Conservation (phyloP, 2,329 filamentous ascomycete genomes). For the Xylariomycetidae sp. region DNA sequence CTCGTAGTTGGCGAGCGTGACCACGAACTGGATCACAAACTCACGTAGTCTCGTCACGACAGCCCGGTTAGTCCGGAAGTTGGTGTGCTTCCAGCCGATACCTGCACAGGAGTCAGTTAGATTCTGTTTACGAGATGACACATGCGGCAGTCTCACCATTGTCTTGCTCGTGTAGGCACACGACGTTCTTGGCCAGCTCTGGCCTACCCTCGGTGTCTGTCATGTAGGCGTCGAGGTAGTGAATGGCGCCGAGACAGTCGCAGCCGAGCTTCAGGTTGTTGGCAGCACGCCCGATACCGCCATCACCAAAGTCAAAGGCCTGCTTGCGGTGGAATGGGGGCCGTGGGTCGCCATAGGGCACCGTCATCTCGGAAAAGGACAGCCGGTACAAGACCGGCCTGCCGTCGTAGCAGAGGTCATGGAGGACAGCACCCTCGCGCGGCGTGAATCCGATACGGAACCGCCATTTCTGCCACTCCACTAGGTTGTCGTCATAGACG, state of each 20-base stretch:
- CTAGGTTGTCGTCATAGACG: constrained; percentile 23
- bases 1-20: constrained; percentile 67
- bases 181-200: constrained; percentile 51
- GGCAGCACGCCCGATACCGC: constrained; percentile 57
- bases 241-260: constrained; percentile 64
- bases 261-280: constrained; percentile 65
- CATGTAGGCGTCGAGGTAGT: constrained; percentile 48
- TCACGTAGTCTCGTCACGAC: constrained; percentile 58
- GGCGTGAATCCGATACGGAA: constrained; percentile 60
- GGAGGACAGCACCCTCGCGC: constrained; percentile 57
- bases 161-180: constrained; percentile 68
- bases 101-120: constrained; percentile 23
- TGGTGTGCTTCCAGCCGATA: constrained; percentile 67
- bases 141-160: constrained; percentile 33
- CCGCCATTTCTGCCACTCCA: constrained; percentile 43
- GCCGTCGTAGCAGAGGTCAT: constrained; percentile 58
- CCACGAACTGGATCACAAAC: constrained; percentile 63
- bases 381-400: constrained; percentile 55
- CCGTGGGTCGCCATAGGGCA: constrained; percentile 59
- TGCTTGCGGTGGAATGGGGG: constrained; percentile 61
- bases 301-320: constrained; percentile 66
- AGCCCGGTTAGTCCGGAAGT: constrained; percentile 59
- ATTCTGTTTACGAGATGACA: not conserved
- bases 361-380: constrained; percentile 57
- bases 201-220: constrained; percentile 50